Conservation (phyloP, 176 grass and related monocot genomes). For the Panicum miliaceum region DNA sequence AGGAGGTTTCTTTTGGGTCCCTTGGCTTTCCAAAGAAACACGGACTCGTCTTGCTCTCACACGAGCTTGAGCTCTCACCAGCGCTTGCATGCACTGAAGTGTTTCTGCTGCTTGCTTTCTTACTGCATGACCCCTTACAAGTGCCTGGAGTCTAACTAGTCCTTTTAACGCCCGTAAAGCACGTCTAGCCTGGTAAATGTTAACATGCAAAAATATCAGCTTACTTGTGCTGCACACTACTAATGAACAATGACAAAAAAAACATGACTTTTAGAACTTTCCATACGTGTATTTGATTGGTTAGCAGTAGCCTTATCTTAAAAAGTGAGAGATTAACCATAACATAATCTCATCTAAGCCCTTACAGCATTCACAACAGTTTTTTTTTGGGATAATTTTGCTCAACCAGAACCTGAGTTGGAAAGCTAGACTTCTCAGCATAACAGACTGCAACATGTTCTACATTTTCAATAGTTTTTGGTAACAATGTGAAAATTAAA, state of each 20-base stretch:
- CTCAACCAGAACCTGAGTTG: conserved; percentile 19
- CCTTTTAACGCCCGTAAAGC: conserved; percentile 92
- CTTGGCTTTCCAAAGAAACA: conserved; percentile 89
- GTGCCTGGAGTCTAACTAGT: conserved; percentile 92
- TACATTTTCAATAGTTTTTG: conserved; percentile 9
- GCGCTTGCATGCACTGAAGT: conserved; percentile 96
- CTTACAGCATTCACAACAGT: neutral
- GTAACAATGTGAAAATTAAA: conserved; percentile 5
- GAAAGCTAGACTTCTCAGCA: neutral
- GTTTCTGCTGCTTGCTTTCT: conserved; percentile 98
- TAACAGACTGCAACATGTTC: neutral
- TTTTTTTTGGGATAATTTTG: neutral
- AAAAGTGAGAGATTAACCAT: conserved; percentile 22
- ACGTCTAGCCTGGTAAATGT: conserved; percentile 75
- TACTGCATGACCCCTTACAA: conserved; percentile 95
- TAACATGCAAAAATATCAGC: conserved; percentile 24
- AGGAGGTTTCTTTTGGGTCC: conserved; percentile 58
- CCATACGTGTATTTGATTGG: neutral
- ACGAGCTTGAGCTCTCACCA: conserved; percentile 96
- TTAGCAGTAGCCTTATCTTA: conserved; percentile 14
- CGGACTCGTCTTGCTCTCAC: conserved; percentile 87
- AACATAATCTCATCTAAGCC: neutral
- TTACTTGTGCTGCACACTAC: neutral
- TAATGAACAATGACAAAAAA: neutral
- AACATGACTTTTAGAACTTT: conserved; percentile 7